phyloP scores from a whole-genome alignment of 345 rosid species.

The Gossypium herbaceum region DNA sequence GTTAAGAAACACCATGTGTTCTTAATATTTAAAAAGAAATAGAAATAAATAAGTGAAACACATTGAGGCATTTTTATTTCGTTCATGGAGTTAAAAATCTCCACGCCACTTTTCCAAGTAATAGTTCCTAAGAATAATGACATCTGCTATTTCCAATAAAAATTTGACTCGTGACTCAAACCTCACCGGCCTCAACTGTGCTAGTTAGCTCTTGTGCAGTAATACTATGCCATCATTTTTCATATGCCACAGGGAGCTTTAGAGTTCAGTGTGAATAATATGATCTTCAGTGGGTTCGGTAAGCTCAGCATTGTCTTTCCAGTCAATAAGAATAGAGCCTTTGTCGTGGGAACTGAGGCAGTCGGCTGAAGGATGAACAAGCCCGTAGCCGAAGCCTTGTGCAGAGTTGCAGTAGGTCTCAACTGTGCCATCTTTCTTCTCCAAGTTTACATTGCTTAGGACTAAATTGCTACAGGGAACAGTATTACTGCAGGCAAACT shows the following conservation, averaged over 20 bases:
- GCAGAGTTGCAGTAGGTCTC: slow-evolving; percentile 96
- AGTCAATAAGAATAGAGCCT: slow-evolving; percentile 14
- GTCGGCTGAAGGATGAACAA: slow-evolving; percentile 86
- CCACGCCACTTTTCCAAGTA: too few relatives aligned
- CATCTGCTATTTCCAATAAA: slow-evolving; percentile 21
- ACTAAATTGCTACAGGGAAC: slow-evolving; percentile 81
- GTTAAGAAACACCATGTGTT: too few relatives aligned
- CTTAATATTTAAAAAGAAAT: too few relatives aligned
- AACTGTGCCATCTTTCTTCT: slow-evolving; percentile 59
- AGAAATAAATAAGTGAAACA: too few relatives aligned
- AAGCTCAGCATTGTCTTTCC: slow-evolving; percentile 6
- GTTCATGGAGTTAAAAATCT: too few relatives aligned
- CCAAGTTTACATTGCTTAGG: slow-evolving; percentile 71
- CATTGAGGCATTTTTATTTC: too few relatives aligned
- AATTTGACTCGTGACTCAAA: slow-evolving; percentile 20
- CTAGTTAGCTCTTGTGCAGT: slow-evolving; percentile 8
- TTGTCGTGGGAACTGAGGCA: slow-evolving; percentile 73
- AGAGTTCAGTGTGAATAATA: slow-evolving; percentile 62
- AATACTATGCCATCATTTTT: slow-evolving; percentile 4
- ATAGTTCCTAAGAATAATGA: not conserved
- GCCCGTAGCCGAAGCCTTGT: slow-evolving; percentile 70
- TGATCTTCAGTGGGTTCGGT: slow-evolving; percentile 24
- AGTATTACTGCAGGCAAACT: slow-evolving; percentile 87
- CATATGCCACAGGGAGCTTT: slow-evolving; percentile 20
- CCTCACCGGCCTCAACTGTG: slow-evolving; percentile 25